A percentile compares a stretch with the other conserved stretches of the same genome.
Evolutionary conservation across 345 rosid species (phyloP).

Genomic region (Arabis alpina): DNA sequence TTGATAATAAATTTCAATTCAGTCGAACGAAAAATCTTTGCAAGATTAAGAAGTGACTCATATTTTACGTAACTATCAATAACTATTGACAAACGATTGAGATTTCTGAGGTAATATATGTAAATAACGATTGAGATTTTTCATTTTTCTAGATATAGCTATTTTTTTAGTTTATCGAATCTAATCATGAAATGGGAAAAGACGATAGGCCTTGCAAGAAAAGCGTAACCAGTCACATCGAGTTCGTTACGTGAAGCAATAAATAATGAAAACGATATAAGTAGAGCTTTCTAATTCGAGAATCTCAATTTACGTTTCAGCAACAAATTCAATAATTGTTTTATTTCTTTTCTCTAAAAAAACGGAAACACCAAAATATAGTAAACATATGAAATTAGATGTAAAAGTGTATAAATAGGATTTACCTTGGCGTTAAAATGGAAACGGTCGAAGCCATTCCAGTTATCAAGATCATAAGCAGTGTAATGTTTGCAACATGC

Average conservation of each 20-base stretch:
- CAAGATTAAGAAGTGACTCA: slow-evolving; percentile 33
- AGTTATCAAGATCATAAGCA: slow-evolving; percentile 94
- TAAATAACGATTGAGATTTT: neutral
- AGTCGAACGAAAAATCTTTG: slow-evolving; percentile 16
- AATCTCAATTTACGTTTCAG: neutral
- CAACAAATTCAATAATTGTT: neutral
- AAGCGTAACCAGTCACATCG: slow-evolving; percentile 33
- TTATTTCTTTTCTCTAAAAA: neutral
- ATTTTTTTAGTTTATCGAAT: slow-evolving; percentile 21
- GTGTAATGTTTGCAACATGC: slow-evolving; percentile 98
- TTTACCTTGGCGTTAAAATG: slow-evolving; percentile 86
- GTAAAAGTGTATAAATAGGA: neutral
- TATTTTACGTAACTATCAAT: slow-evolving; percentile 29
- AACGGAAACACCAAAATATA: neutral
- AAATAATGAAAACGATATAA: slow-evolving; percentile 26
- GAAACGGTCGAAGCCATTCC: slow-evolving; percentile 88
- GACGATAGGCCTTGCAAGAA: slow-evolving; percentile 30
- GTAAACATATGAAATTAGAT: neutral
- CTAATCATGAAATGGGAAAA: slow-evolving; percentile 16
- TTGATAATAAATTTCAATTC: slow-evolving; percentile 3
- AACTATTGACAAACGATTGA: slow-evolving; percentile 21
- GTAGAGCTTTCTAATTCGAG: slow-evolving; percentile 31
- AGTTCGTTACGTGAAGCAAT: slow-evolving; percentile 25
- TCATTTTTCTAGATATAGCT: slow-evolving; percentile 12
- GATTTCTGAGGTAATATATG: no score